Conservation (phyloP, 352 stramenopile species). For the Globisporangium rhizosaccharum region DNA sequence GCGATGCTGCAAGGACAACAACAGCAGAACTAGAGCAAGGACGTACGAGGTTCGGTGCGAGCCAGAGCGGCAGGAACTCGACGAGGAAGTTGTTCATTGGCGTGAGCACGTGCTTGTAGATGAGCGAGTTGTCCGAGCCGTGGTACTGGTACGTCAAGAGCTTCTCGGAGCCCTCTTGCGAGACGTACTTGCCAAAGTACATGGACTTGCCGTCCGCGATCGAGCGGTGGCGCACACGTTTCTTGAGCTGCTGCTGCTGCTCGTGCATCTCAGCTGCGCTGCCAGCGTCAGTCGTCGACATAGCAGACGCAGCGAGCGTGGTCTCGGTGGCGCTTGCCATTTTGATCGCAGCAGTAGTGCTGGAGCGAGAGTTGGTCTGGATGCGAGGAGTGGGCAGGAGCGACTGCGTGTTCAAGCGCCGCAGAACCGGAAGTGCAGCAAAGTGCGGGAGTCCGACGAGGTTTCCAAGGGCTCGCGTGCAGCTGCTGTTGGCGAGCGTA, state of each 20-base stretch:
- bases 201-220: constrained; percentile 71
- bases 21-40: not conserved
- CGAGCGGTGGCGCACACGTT: constrained; percentile 70
- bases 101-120: constrained; percentile 85
- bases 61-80: constrained; percentile 68
- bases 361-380: not conserved
- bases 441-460: not conserved
- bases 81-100: constrained; percentile 84
- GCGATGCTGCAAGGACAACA: not conserved
- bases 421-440: constrained; percentile 3
- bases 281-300: not conserved
- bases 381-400: not conserved
- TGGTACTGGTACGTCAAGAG: constrained; percentile 85
- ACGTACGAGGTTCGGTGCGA: constrained; percentile 72
- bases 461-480: too few relatives aligned
- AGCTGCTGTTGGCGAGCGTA: too few relatives aligned
- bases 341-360: not conserved
- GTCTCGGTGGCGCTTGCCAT: constrained; percentile 11
- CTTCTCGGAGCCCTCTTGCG: constrained; percentile 79
- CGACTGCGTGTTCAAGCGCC: constrained; percentile 5
- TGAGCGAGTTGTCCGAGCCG: constrained; percentile 78
- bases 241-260: constrained; percentile 38
- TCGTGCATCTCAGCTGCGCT: constrained; percentile 12
- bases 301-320: not conserved
- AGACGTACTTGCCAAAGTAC: constrained; percentile 88